Evolutionary conservation across 2,329 filamentous ascomycete species (phyloP).

Genomic region (Sporothrix sp.): DNA sequence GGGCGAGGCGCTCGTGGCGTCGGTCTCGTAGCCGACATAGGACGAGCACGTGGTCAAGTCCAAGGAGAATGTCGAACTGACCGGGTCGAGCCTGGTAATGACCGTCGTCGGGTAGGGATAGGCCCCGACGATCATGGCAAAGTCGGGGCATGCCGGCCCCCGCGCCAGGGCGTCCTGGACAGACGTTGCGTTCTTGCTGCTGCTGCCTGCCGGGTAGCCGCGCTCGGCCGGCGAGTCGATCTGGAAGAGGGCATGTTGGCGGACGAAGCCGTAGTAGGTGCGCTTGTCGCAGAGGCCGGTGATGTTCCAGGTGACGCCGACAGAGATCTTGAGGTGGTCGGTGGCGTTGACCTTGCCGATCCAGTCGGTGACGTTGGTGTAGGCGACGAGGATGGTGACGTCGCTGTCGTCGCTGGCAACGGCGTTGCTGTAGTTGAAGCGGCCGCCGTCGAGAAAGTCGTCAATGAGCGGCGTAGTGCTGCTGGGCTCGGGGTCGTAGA

Average conservation of each 20-base stretch:
- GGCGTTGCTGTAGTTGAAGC: not conserved
- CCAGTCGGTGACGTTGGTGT: constrained; percentile 12
- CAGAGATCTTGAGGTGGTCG: constrained; percentile 2
- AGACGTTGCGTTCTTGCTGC: not conserved
- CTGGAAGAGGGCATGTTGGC: not conserved
- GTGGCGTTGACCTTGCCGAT: not conserved
- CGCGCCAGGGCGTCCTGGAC: no score
- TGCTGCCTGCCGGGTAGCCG: no score
- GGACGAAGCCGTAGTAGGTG: not conserved
- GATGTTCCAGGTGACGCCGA: not conserved
- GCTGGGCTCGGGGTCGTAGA: not conserved
- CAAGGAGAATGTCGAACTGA: no score
- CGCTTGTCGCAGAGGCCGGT: not conserved
- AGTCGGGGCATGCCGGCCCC: not conserved
- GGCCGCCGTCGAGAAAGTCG: not conserved
- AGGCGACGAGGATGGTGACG: constrained; percentile 1
- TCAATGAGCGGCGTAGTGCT: not conserved
- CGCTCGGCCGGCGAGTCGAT: no score
- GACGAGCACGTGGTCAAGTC: not conserved
- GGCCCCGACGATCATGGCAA: not conserved
- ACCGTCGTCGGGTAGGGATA: not conserved
- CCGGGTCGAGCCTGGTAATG: no score
- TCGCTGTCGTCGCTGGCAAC: not conserved
- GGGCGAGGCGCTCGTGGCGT: not conserved
- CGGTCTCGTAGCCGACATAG: not conserved